These are phyloP conservation scores for Protostelium mycophagum DNA, from an alignment of 78 protist genomes.

Conservation along the genomic window DNA sequence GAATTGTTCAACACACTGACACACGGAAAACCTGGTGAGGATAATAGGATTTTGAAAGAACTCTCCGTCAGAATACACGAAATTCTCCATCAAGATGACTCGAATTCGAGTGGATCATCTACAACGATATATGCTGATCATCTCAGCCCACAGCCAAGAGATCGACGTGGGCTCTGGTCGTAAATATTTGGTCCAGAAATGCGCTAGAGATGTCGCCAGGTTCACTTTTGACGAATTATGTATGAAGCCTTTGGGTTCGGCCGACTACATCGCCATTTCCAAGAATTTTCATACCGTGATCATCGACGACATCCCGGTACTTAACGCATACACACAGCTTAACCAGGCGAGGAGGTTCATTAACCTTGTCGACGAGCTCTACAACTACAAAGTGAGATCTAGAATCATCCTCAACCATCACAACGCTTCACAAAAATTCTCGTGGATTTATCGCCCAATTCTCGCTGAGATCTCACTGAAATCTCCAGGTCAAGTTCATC, in stretches of 20 bases:
- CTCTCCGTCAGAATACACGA: too few species aligned
- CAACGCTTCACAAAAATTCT: background rate
- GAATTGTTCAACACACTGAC: conserved; percentile 15
- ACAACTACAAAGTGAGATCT: conserved; percentile 56
- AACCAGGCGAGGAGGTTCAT: conserved; percentile 85
- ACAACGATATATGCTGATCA: too few species aligned
- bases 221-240: conserved; percentile 72
- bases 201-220: conserved; percentile 33
- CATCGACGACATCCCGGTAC: conserved; percentile 54
- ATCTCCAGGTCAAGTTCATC: conserved; percentile 39
- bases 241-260: conserved; percentile 64
- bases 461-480: too few species aligned
- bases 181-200: conserved; percentile 21
- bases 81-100: background rate
- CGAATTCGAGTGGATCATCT: background rate
- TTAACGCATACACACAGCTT: conserved; percentile 40
- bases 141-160: background rate
- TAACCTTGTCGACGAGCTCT: conserved; percentile 75
- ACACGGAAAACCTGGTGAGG: conserved; percentile 20
- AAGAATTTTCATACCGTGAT: conserved; percentile 67
- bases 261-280: conserved; percentile 75
- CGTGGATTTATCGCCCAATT: background rate
- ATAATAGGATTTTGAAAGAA: too few species aligned
- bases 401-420: background rate
- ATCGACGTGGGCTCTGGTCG: conserved; percentile 46